Percentiles rank a stretch among this genome's conserved stretches.
Conservation (phyloP, 2,329 filamentous ascomycete genomes). For the Paracorniculantispora psalliotae region DNA sequence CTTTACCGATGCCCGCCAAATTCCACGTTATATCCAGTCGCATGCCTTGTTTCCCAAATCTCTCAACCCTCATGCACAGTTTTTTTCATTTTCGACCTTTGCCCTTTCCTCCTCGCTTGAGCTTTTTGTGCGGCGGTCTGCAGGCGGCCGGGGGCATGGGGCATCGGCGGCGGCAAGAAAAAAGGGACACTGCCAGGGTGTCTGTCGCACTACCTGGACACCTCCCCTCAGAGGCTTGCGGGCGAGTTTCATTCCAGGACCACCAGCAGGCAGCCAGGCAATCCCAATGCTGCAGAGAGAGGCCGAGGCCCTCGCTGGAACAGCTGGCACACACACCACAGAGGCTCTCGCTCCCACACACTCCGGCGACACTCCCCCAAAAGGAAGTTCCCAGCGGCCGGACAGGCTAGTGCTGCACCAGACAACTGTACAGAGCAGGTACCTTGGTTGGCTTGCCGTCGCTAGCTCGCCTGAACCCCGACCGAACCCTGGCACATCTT, state of each 20-base stretch:
- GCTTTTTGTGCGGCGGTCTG: constrained; percentile 11
- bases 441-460: background rate
- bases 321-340: background rate
- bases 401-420: background rate
- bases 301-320: background rate
- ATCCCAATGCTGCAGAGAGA: background rate
- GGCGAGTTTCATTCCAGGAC: background rate
- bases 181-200: background rate
- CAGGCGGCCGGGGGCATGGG: constrained; percentile 3
- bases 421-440: background rate
- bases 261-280: background rate
- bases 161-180: background rate
- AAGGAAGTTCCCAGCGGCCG: background rate
- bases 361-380: background rate
- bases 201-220: background rate
- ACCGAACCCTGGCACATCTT: background rate
- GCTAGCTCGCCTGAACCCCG: constrained; percentile 3
- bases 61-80: background rate
- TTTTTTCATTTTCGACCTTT: background rate
- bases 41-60: background rate
- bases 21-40: background rate
- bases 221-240: background rate
- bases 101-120: constrained; percentile 12
- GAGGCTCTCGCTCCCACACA: background rate
- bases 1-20: background rate